Conservation (phyloP, 306 rosid genomes). For the Vigna radiata region DNA sequence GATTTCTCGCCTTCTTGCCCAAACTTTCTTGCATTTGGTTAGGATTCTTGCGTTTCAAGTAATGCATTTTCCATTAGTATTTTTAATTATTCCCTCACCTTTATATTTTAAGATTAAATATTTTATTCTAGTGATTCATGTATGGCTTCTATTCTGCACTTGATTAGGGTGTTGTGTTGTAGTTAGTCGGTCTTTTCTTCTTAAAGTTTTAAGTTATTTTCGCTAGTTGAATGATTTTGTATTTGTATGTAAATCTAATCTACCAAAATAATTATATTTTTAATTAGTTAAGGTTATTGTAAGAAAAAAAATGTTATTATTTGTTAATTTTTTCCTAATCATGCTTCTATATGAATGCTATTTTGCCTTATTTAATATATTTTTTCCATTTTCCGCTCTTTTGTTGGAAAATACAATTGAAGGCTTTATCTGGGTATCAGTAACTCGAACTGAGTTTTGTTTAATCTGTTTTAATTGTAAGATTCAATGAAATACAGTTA, state of each 20-base stretch:
- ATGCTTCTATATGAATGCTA: too few relatives aligned
- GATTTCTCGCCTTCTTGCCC: conserved; percentile 36
- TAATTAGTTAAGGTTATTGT: neutral
- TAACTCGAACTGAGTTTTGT: too few relatives aligned
- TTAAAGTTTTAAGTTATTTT: neutral
- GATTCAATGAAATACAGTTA: neutral
- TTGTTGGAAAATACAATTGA: neutral
- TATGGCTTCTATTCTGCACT: conserved; percentile 1
- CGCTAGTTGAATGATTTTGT: neutral
- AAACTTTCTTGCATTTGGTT: neutral
- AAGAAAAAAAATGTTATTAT: neutral
- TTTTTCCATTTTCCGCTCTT: neutral
- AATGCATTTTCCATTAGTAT: neutral
- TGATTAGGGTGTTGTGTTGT: neutral
- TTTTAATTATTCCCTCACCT: neutral
- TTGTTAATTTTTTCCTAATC: neutral
- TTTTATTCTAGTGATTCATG: conserved; percentile 4
- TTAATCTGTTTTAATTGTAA: too few relatives aligned
- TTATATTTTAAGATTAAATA: neutral
- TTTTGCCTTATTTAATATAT: neutral
- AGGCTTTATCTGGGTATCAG: too few relatives aligned
- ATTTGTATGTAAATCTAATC: neutral
- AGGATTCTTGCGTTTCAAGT: neutral
- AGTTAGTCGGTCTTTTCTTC: neutral
- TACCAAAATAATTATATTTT: neutral